These are phyloP conservation scores for Euphrasia confusa DNA, from an alignment of 257 asterid species.

Conservation along the genomic window DNA sequence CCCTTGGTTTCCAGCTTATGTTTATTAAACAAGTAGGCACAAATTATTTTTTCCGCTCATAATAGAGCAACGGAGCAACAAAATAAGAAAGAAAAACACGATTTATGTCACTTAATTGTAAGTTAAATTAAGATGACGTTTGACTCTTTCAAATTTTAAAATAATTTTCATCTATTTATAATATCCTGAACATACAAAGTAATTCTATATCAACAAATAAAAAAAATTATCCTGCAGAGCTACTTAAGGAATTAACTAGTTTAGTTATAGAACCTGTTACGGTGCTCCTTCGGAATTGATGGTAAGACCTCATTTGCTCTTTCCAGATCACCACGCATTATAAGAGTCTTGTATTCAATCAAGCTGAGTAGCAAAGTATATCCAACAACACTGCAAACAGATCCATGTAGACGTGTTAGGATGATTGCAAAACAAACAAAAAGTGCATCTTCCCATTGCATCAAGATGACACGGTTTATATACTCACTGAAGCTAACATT, in stretches of 20 bases:
- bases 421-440: neutral
- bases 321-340: conserved; percentile 96
- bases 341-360: conserved; percentile 99
- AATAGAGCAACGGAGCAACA: conserved; percentile 10
- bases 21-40: conserved; percentile 8
- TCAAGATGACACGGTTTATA: conserved; percentile 2
- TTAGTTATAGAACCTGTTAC: conserved; percentile 50
- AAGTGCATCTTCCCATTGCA: conserved; percentile 15
- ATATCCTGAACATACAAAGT: conserved; percentile 10
- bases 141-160: conserved; percentile 5
- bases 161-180: neutral
- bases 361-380: conserved; percentile 85
- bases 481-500: neutral
- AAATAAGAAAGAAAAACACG: conserved; percentile 12
- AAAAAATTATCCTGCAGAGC: conserved; percentile 5
- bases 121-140: conserved; percentile 13
- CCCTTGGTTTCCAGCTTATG: conserved; percentile 8
- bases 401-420: conserved; percentile 12
- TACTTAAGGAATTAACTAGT: conserved; percentile 6
- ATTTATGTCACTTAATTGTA: conserved; percentile 9
- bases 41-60: conserved; percentile 2
- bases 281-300: conserved; percentile 91
- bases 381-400: conserved; percentile 69
- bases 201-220: conserved; percentile 16
- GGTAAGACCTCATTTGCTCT: conserved; percentile 77